Base-by-base conservation (phyloP, 2,329 filamentous ascomycete species). In the Stemphylium lycopersici region DNA sequence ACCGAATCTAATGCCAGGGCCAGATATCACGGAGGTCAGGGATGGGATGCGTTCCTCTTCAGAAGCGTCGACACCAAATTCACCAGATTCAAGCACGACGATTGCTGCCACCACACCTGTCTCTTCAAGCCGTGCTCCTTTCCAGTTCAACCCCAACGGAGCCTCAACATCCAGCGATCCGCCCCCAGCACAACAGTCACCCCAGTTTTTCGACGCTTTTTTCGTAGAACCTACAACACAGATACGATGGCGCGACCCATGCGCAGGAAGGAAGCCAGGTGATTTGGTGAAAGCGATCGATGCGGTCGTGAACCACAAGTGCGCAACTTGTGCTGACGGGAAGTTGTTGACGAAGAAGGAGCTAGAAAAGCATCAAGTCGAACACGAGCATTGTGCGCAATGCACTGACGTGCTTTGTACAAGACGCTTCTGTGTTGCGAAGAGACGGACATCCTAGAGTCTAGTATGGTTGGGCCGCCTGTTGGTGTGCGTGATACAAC, bases 311-410 rank as follows among this genome's bases (percentile, higher is more conserved):
- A 51, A 59, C 16, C 56, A 58, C 40, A 56, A 52, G 37, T 74
- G 71, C 41, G 37, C 34, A 2, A 57, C 56, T 5, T 74, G 71
- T 31, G 52, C 42, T 2, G 53, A 66, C 33, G 67, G 56, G 7
- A 61, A 59, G 8, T 41, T 69, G n/a, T 34, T 73, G 44, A 71
- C 71, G 0, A 61, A 56, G 15, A 49, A 36, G 2, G 71, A 74
- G 36, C 22, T 62, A 2, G 58, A 66, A 10, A 67, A 52, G 32
- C 70, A 72, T 47, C 37, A 48, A 3, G 40, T 59, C 5, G 70
- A 73, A 44, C 68, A 73, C 56, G 43, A 53, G 18, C 69, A 73
- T 50, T 59, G 52, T 33, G 48, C 37, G 12, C 49, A 26, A 4
- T 72, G 70, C 29, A 31, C 51, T 7, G 48, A 59, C 2, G 33